Evolutionary conservation across 2,329 filamentous ascomycete species (phyloP).

Genomic region (Blastomyces percursus): DNA sequence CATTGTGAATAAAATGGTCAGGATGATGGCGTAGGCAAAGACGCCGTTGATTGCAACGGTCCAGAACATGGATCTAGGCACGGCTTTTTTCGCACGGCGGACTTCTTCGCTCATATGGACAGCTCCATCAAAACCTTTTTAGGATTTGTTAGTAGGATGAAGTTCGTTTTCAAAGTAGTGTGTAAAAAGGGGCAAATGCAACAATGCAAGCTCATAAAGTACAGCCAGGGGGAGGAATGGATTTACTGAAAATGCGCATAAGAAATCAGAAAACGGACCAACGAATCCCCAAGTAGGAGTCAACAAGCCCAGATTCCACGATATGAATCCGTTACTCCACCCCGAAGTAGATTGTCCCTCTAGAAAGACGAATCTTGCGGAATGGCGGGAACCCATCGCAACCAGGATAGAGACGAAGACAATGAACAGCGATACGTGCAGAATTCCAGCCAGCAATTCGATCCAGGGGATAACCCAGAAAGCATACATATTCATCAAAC

Average conservation of each 20-base stretch:
- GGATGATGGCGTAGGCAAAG: conserved; percentile 32
- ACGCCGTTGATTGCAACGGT: conserved; percentile 35
- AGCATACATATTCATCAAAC: conserved; percentile 24
- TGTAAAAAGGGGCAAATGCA: not conserved
- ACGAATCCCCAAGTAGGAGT: conserved; percentile 25
- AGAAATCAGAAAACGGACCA: conserved; percentile 15
- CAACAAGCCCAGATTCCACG: conserved; percentile 31
- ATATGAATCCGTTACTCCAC: conserved; percentile 25
- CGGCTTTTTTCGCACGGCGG: conserved; percentile 35
- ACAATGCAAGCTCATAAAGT: too few relatives aligned
- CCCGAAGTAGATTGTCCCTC: conserved; percentile 20
- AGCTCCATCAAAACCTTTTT: conserved; percentile 37
- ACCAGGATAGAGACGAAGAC: conserved; percentile 28
- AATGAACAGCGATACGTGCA: conserved; percentile 28
- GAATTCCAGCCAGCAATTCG: conserved; percentile 28
- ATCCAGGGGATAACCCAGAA: conserved; percentile 33
- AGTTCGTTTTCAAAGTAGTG: not conserved
- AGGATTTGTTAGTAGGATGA: not conserved
- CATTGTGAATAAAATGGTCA: conserved; percentile 37
- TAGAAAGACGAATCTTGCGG: conserved; percentile 24
- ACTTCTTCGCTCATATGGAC: conserved; percentile 41
- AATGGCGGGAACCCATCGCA: conserved; percentile 24
- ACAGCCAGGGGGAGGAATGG: not conserved
- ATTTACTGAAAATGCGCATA: not conserved
- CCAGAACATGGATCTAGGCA: conserved; percentile 38